phyloP scores from a whole-genome alignment of 1,139 yeast species.

The Blastobotrys capitulatus region DNA sequence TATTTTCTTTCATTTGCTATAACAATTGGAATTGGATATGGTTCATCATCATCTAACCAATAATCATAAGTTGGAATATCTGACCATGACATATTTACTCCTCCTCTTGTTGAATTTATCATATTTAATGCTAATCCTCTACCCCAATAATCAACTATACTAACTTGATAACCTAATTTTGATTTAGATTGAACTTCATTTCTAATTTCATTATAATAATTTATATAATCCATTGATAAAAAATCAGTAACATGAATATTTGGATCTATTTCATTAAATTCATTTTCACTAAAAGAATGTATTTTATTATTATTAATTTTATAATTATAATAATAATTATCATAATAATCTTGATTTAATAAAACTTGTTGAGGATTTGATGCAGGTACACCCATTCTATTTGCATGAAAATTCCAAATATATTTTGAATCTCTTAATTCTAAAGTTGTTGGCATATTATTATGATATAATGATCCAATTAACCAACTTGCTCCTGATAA shows the following conservation, averaged over 20 bases:
- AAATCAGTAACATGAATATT: background rate
- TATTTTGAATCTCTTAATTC: slow-evolving; percentile 41
- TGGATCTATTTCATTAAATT: background rate
- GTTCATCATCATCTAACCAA: slow-evolving; percentile 42
- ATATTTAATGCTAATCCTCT: slow-evolving; percentile 69
- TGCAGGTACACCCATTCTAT: slow-evolving; percentile 2
- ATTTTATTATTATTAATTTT: background rate
- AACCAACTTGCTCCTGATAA: slow-evolving; percentile 86
- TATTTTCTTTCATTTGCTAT: slow-evolving; percentile 61
- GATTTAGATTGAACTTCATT: slow-evolving; percentile 9
- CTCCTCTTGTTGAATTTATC: slow-evolving; percentile 47
- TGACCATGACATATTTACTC: slow-evolving; percentile 62
- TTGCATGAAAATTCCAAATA: slow-evolving; percentile 46
- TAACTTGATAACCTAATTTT: slow-evolving; percentile 59
- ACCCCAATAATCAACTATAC: slow-evolving; percentile 86
- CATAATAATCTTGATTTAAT: background rate
- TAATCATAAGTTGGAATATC: slow-evolving; percentile 46
- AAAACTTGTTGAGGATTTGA: background rate
- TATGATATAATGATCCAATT: slow-evolving; percentile 60
- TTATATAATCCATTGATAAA: slow-evolving; percentile 4
- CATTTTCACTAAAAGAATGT: background rate
- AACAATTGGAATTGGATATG: slow-evolving; percentile 56
- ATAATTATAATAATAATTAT: background rate
- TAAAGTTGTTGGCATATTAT: slow-evolving; percentile 47
- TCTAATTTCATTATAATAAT: slow-evolving; percentile 5